Conservation (phyloP, 2,329 filamentous ascomycete species). For the Fusarium sp. region DNA sequence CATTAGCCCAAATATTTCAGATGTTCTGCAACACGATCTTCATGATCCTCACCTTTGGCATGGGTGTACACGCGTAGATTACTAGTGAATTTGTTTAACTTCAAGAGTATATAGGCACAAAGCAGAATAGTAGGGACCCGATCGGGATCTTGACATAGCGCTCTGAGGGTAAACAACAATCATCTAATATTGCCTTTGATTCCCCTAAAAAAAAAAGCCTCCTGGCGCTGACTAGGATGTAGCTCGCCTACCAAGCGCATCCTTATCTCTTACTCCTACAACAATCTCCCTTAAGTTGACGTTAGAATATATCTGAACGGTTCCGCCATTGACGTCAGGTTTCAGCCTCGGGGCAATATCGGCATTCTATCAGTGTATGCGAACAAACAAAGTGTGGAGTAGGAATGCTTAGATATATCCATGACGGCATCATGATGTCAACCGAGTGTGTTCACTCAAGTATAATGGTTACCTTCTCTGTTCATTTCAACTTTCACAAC, state of each 20-base stretch:
- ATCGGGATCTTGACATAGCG: background rate
- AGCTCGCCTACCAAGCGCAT: background rate
- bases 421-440: conserved; percentile 40
- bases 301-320: background rate
- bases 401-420: background rate
- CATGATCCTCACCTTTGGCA: background rate
- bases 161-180: background rate
- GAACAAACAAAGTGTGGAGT: background rate
- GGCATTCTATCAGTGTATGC: background rate
- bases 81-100: background rate
- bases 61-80: background rate
- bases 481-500: conserved; percentile 1
- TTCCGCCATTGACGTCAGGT: background rate
- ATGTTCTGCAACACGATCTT: background rate
- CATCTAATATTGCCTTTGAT: background rate
- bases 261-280: background rate
- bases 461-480: conserved; percentile 23
- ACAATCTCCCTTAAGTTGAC: too few relatives aligned
- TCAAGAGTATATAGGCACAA: too few relatives aligned
- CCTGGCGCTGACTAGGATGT: background rate
- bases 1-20: background rate
- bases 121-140: background rate
- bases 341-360: background rate
- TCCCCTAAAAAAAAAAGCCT: background rate
- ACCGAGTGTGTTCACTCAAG: background rate